These are phyloP conservation scores for Cercospora sp. DNA, from an alignment of 2,329 filamentous ascomycete species.

Conservation along the genomic window DNA sequence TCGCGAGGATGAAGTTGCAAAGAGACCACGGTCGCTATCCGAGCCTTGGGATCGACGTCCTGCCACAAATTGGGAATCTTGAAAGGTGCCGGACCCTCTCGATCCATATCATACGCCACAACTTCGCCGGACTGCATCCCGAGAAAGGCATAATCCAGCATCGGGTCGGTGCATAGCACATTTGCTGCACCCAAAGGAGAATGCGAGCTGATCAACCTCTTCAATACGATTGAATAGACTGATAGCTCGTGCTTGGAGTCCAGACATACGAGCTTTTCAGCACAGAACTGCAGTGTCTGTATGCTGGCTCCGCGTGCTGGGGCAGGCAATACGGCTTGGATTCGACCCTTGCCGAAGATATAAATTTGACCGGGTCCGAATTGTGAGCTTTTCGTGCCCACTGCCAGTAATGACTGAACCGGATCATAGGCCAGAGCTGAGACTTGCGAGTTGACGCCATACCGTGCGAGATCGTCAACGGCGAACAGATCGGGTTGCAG, in stretches of 20 bases:
- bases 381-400: constrained; percentile 84
- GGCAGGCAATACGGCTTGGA: constrained; percentile 72
- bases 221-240: constrained; percentile 77
- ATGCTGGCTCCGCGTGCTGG: constrained; percentile 69
- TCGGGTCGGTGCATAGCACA: constrained; percentile 77
- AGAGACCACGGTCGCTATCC: constrained; percentile 67
- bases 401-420: constrained; percentile 85
- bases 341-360: constrained; percentile 78
- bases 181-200: constrained; percentile 75
- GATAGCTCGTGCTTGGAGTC: constrained; percentile 83
- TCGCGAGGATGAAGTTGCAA: constrained; percentile 87
- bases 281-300: constrained; percentile 77
- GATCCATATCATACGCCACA: constrained; percentile 88
- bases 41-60: constrained; percentile 66
- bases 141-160: constrained; percentile 89
- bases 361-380: constrained; percentile 88
- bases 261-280: constrained; percentile 79
- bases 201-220: constrained; percentile 65
- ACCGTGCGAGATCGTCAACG: constrained; percentile 77
- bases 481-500: constrained; percentile 76
- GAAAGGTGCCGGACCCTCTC: constrained; percentile 73
- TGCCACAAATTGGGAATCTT: constrained; percentile 85
- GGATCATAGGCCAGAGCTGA: constrained; percentile 89
- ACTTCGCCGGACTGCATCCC: constrained; percentile 69
- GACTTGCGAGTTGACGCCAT: constrained; percentile 67